Percentiles rank a stretch among this genome's conserved stretches.
Conservation (phyloP, 2,329 filamentous ascomycete genomes). For the Aspergillus puulaauensis region DNA sequence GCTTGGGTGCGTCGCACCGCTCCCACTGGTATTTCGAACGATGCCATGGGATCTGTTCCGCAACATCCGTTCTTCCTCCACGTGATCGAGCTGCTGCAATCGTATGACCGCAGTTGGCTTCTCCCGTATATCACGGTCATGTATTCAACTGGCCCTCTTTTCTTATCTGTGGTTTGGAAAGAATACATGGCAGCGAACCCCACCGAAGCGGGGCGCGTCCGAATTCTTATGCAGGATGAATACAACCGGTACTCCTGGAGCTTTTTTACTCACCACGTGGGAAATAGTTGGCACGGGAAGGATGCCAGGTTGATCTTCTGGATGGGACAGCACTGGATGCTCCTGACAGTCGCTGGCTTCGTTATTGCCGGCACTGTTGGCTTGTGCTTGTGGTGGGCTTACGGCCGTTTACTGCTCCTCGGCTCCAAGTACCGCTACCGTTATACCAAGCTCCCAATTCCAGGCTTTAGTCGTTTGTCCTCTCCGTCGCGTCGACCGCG, state of each 20-base stretch:
- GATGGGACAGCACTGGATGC: conserved; percentile 58
- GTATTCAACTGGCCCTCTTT: conserved; percentile 74
- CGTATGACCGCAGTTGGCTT: conserved; percentile 68
- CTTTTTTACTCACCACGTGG: conserved; percentile 67
- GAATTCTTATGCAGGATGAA: conserved; percentile 68
- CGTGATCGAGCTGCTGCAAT: conserved; percentile 66
- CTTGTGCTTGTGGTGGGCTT: conserved; percentile 51
- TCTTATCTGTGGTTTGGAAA: conserved; percentile 73
- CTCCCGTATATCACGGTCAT: conserved; percentile 76
- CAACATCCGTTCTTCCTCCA: conserved; percentile 73
- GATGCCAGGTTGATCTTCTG: conserved; percentile 67
- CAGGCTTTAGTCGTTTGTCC: conserved; percentile 28
- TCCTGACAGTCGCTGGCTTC: conserved; percentile 55
- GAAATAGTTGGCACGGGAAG: conserved; percentile 65
- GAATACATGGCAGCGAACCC: conserved; percentile 60
- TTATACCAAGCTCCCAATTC: conserved; percentile 32
- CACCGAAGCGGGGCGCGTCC: conserved; percentile 53
- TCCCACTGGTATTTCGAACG: conserved; percentile 78
- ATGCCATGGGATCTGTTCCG: conserved; percentile 72
- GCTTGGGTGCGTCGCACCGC: conserved; percentile 70
- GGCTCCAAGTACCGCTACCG: conserved; percentile 42
- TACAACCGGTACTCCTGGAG: conserved; percentile 69
- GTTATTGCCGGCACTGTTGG: conserved; percentile 49
- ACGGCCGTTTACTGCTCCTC: conserved; percentile 47
- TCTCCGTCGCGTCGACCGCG: conserved; percentile 38